Base-by-base conservation (phyloP, 257 asterid genomes). In the Buddleja alternifolia region DNA sequence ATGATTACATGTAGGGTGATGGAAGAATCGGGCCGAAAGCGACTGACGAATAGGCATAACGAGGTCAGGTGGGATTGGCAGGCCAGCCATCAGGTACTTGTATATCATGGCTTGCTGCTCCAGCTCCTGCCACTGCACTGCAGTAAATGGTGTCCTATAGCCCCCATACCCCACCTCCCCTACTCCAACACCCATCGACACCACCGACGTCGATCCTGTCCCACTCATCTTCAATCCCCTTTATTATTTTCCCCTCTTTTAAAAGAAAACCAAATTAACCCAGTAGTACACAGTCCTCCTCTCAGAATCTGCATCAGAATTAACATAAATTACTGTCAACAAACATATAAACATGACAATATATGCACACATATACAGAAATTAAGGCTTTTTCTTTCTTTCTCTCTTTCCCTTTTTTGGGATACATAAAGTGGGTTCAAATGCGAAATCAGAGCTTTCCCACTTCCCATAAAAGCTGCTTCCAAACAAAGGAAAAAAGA, bases 61-160 rank as follows among this genome's bases (percentile, higher is more conserved):
- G 20, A 93, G 96, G 77, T 93, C 97, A 0, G 95, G 92, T 23
- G 98, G 97, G 50, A 93, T 86, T 0, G 96, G 96, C 63, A 93
- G 37, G 44, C 97, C 98, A 68, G 96, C 97, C 58, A 83, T 79
- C 36, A 93, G 80, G 75, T 93, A 93, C 86, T 93, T 93, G 58
- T 93, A 93, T 60, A 93, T 88, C 97, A 90, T 93, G 57, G 98
- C 97, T 83, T 93, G 98, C 65, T 88, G 97, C 76, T 90, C 95
- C 85, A 93, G 89, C 80, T 93, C 98, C 81, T 93, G 98, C 97
- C 98, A 86, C 72, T 93, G 97, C 71, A 85, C 88, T n/a, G 98
- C 92, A 16, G 97, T 93, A 66, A 93, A 90, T 8, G 95, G 95
- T 17, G 95, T 85, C 76, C 81, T 67, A 72, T 86, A 89, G 23